A percentile compares a stretch with the other conserved stretches of the same genome.
Evolutionary conservation across 192 early-diverging fungal genomes (phyloP).

Genomic region (Radiomyces spectabilis): DNA sequence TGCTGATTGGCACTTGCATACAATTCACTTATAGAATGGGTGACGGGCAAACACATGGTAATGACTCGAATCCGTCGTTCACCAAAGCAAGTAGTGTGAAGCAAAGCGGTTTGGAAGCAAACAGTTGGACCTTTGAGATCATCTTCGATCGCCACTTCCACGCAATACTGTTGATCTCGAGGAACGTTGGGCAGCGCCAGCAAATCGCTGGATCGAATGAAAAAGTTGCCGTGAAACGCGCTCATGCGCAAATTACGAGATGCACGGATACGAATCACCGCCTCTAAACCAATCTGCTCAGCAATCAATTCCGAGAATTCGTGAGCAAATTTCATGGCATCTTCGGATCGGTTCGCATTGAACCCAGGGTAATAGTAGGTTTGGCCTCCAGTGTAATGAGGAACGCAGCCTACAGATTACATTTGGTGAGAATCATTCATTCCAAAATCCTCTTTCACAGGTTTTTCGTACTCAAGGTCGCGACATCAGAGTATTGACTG

Average conservation of each 20-base stretch:
- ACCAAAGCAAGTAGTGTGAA: conserved; percentile 83
- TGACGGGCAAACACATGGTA: conserved; percentile 84
- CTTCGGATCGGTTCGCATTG: conserved; percentile 73
- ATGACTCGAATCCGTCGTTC: conserved; percentile 93
- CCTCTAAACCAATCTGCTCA: conserved; percentile 78
- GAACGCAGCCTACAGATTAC: conserved; percentile 49
- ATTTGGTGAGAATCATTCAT: too few relatives aligned
- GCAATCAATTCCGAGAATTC: conserved; percentile 79
- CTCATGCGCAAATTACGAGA: conserved; percentile 85
- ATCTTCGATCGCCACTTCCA: conserved; percentile 76
- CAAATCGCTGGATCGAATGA: conserved; percentile 89
- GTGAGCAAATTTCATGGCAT: conserved; percentile 73
- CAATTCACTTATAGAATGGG: conserved; percentile 69
- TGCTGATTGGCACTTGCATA: conserved; percentile 79
- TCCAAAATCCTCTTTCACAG: background rate
- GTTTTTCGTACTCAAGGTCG: conserved; percentile 66
- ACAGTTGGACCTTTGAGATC: conserved; percentile 66
- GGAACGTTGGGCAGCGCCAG: conserved; percentile 87
- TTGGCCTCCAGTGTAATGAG: conserved; percentile 85
- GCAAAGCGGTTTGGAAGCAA: conserved; percentile 91
- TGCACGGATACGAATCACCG: conserved; percentile 88
- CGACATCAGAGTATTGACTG: conserved; percentile 77
- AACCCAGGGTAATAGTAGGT: conserved; percentile 88
- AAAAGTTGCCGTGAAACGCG: conserved; percentile 95
- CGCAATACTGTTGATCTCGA: conserved; percentile 85